A percentile compares a stretch with the other conserved stretches of the same genome.
These are phyloP conservation scores for Fomitopsis serialis DNA, from an alignment of 768 basidiomycete genomes.

Conservation along the genomic window DNA sequence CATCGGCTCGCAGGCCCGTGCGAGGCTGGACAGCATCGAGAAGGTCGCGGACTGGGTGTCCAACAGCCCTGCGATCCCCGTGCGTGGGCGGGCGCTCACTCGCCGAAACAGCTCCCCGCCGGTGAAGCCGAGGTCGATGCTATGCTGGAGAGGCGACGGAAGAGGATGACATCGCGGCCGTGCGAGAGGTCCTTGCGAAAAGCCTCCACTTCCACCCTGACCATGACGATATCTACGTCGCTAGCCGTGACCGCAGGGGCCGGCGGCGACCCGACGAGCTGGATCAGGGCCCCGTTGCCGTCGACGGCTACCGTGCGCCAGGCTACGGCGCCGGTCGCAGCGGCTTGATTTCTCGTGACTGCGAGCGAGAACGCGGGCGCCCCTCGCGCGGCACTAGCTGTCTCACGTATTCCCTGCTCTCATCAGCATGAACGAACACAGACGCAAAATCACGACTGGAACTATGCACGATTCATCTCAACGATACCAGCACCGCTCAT, in stretches of 20 bases:
- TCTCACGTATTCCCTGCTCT: no score
- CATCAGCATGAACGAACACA: constrained; percentile 6
- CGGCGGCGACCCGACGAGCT: constrained; percentile 51
- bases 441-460: constrained; percentile 16
- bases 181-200: constrained; percentile 1
- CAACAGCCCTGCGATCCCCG: constrained; percentile 25
- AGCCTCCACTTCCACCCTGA: constrained; percentile 1
- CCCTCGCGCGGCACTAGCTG: constrained; percentile 3
- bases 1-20: constrained; percentile 11
- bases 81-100: constrained; percentile 25
- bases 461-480: neutral
- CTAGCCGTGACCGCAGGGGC: constrained; percentile 33
- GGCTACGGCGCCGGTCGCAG: constrained; percentile 63
- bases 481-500: neutral
- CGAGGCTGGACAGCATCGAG: constrained; percentile 32
- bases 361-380: constrained; percentile 18
- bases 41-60: constrained; percentile 45
- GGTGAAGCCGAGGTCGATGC: constrained; percentile 32
- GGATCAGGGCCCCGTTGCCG: constrained; percentile 31
- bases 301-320: constrained; percentile 37
- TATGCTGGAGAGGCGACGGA: constrained; percentile 32
- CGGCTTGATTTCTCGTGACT: constrained; percentile 45
- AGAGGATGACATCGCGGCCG: constrained; percentile 2
- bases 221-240: constrained; percentile 9
- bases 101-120: constrained; percentile 59